Evolutionary conservation across 768 basidiomycete genomes (phyloP).

Genomic region (Tephrocybe rancida): DNA sequence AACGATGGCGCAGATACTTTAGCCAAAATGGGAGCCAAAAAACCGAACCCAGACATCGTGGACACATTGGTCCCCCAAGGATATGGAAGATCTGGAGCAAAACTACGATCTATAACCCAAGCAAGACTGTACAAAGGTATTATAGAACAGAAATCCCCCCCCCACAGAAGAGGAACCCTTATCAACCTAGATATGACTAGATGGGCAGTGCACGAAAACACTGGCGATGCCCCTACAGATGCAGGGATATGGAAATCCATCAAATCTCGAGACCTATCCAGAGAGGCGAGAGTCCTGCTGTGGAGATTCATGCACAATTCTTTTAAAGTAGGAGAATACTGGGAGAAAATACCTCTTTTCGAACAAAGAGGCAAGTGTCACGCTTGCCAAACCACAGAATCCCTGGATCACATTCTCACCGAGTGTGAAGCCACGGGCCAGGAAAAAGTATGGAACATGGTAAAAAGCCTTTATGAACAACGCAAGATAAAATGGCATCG

Average conservation of each 20-base stretch:
- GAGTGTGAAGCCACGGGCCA: constrained; percentile 25
- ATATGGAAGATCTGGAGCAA: not conserved
- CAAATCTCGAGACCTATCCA: not conserved
- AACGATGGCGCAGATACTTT: constrained; percentile 25
- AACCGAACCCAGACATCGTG: not conserved
- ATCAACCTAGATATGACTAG: not conserved
- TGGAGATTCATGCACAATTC: constrained; percentile 25
- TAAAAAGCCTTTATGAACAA: not conserved
- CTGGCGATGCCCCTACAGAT: not conserved
- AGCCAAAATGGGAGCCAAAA: constrained; percentile 13
- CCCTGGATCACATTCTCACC: constrained; percentile 30
- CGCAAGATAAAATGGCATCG: not conserved
- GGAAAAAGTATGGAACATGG: constrained; percentile 21
- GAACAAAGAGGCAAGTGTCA: constrained; percentile 16
- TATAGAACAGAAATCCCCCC: not conserved
- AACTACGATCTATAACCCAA: not conserved
- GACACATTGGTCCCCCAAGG: not conserved
- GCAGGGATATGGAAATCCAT: not conserved
- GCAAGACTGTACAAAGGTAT: not conserved
- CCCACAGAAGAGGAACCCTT: not conserved
- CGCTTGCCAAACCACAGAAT: constrained; percentile 18
- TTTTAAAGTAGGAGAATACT: constrained; percentile 26
- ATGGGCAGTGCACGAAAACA: not conserved
- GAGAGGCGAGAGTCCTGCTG: constrained; percentile 16
- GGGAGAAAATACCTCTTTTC: constrained; percentile 19